A percentile compares a stretch with the other conserved stretches of the same genome.
These are phyloP conservation scores for Cryptococcus deneoformans DNA, from an alignment of 1,284 basidiomycete species.

Conservation along the genomic window DNA sequence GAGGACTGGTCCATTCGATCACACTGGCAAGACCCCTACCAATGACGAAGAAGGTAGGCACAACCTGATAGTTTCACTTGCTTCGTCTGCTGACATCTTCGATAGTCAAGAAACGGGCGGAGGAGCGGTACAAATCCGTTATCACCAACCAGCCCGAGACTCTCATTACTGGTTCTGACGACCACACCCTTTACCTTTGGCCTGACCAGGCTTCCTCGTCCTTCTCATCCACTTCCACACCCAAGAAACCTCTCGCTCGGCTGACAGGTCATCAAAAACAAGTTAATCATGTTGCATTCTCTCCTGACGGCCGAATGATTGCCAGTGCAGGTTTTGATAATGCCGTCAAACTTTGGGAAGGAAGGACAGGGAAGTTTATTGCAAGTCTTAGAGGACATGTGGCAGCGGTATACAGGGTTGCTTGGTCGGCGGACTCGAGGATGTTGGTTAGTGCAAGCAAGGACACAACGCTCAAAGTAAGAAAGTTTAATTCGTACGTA, in stretches of 20 bases:
- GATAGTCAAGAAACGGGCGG: conserved; percentile 68
- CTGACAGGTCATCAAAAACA: conserved; percentile 94
- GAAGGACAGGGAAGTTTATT: conserved; percentile 83
- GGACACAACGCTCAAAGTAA: conserved; percentile 89
- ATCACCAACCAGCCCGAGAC: conserved; percentile 71
- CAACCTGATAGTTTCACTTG: not conserved
- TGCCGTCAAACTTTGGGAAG: conserved; percentile 92
- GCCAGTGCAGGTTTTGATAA: conserved; percentile 92
- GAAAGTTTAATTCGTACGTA: conserved; percentile 19
- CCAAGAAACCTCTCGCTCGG: conserved; percentile 78
- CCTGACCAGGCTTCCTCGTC: conserved; percentile 53
- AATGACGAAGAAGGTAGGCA: conserved; percentile 74
- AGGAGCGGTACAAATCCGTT: conserved; percentile 69
- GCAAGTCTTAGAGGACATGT: conserved; percentile 91
- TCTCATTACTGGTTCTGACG: conserved; percentile 89
- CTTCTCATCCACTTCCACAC: conserved; percentile 55
- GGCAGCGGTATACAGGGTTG: conserved; percentile 86
- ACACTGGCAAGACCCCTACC: conserved; percentile 68
- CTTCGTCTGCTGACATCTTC: not conserved
- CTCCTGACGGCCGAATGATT: conserved; percentile 87
- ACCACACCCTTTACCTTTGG: conserved; percentile 94
- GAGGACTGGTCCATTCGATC: conserved; percentile 92
- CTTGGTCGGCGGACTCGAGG: conserved; percentile 93
- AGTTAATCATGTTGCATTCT: conserved; percentile 92
- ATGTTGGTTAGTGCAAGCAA: conserved; percentile 92